These are phyloP conservation scores for Scutellaria galericulata DNA, from an alignment of 257 asterid species.

Conservation along the genomic window DNA sequence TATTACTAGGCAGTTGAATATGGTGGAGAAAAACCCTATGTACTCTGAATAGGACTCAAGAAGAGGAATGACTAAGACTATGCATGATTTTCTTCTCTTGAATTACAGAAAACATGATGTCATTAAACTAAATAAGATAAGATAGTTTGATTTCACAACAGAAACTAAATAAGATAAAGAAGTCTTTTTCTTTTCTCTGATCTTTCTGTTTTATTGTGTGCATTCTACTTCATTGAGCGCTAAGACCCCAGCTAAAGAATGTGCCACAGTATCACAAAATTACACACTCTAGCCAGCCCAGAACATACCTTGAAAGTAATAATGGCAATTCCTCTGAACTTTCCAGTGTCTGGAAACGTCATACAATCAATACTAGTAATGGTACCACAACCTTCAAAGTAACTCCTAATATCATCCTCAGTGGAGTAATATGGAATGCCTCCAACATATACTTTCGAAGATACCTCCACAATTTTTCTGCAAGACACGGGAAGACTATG, in stretches of 20 bases:
- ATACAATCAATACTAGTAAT: conserved; percentile 81
- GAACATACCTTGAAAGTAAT: conserved; percentile 78
- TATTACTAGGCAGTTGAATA: background rate
- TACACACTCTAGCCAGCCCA: conserved; percentile 21
- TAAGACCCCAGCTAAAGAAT: conserved; percentile 4
- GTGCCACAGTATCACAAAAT: conserved; percentile 1
- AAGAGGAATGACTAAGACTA: background rate
- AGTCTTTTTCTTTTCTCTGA: background rate
- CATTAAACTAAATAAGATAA: background rate
- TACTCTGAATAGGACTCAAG: background rate
- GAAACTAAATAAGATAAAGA: background rate
- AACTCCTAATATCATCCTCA: conserved; percentile 94
- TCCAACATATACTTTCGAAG: conserved; percentile 83
- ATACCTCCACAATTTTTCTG: conserved; percentile 47
- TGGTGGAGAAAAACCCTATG: background rate
- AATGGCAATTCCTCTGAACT: conserved; percentile 97
- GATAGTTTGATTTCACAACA: background rate
- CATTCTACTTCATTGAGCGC: background rate
- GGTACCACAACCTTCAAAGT: conserved; percentile 91
- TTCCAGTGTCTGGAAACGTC: conserved; percentile 87
- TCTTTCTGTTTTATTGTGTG: background rate
- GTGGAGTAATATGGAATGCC: conserved; percentile 96
- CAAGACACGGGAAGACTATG: conserved; percentile 34
- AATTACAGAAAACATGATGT: conserved; percentile 2
- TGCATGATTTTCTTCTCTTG: background rate